phyloP scores from a whole-genome alignment of 192 early-diverging fungal genomes.

The Funneliformis mosseae region DNA sequence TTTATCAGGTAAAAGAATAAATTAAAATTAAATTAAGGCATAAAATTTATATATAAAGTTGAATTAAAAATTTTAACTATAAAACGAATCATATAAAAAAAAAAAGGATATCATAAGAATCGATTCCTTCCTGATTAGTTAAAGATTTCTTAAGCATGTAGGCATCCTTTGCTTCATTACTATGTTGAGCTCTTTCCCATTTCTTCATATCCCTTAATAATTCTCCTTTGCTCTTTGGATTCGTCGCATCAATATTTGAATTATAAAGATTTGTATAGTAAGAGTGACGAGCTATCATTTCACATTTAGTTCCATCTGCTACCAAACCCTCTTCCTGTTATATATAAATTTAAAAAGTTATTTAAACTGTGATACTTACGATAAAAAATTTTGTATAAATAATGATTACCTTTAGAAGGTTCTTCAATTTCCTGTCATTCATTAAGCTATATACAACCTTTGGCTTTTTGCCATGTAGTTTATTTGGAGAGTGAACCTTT shows the following conservation, averaged over 20 bases:
- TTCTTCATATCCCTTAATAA: neutral
- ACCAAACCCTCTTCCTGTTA: constrained; percentile 26
- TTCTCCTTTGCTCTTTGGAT: neutral
- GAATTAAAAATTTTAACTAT: neutral
- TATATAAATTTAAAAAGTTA: neutral
- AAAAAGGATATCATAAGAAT: constrained; percentile 22
- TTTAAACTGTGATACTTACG: neutral
- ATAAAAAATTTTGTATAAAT: neutral
- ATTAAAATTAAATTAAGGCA: neutral
- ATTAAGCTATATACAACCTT: constrained; percentile 16
- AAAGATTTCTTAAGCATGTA: neutral
- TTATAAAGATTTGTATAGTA: constrained; percentile 24
- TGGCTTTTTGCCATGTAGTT: constrained; percentile 1
- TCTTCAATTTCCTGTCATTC: constrained; percentile 11
- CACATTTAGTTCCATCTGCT: neutral
- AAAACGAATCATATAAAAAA: neutral
- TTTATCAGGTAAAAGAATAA: neutral
- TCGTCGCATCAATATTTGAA: constrained; percentile 28
- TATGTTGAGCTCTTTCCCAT: constrained; percentile 25
- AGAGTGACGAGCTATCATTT: constrained; percentile 15
- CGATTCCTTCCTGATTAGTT: neutral
- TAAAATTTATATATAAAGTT: neutral
- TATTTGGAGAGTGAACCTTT: neutral
- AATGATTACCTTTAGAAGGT: neutral
- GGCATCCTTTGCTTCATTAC: neutral